Evolutionary conservation across 257 asterid species (phyloP).

Genomic region (Ehretia macrophylla): DNA sequence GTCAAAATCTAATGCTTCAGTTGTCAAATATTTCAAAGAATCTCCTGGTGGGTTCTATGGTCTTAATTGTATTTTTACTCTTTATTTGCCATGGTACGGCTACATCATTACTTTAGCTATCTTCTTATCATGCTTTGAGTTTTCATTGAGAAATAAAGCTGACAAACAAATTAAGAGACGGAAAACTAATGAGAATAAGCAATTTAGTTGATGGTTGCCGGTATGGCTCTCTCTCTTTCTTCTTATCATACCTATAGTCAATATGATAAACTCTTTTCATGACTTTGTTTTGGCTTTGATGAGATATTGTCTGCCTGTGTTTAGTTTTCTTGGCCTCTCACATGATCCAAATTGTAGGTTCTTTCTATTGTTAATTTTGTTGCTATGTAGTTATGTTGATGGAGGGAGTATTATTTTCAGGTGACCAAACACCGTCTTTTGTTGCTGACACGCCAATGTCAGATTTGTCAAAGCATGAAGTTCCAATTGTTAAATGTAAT

Average conservation of each 20-base stretch:
- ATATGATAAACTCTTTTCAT: no score
- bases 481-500: slow-evolving; percentile 27
- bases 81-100: background rate
- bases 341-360: no score
- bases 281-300: no score
- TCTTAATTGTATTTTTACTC: background rate
- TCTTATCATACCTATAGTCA: no score
- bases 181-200: no score
- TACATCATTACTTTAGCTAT: background rate
- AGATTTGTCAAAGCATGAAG: slow-evolving; percentile 30
- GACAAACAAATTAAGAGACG: no score
- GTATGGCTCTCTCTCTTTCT: no score
- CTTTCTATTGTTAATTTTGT: background rate
- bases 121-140: background rate
- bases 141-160: no score
- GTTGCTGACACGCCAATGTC: slow-evolving; percentile 65
- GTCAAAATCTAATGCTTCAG: slow-evolving; percentile 24
- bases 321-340: no score
- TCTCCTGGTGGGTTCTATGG: slow-evolving; percentile 36
- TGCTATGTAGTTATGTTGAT: background rate
- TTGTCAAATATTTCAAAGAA: slow-evolving; percentile 26
- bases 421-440: slow-evolving; percentile 33
- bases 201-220: no score
- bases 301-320: no score
- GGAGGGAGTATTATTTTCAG: slow-evolving; percentile 5